Evolutionary conservation across 805 yeast species (phyloP).

Genomic region (Lipomyces anomalus): DNA sequence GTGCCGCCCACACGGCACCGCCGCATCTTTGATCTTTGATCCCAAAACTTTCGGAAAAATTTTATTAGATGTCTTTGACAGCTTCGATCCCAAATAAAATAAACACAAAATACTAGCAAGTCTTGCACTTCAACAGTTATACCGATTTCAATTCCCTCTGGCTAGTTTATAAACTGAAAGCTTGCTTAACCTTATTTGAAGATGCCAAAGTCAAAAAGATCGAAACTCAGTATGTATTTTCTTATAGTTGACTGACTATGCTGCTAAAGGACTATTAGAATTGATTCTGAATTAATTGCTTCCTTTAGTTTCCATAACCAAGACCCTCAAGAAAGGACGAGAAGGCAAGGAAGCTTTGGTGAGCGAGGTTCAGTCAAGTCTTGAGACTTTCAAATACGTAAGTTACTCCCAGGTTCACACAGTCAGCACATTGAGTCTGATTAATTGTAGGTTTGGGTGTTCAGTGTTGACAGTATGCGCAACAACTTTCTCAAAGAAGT

Average conservation of each 20-base stretch:
- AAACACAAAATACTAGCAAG: background rate
- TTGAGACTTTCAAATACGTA: constrained; percentile 67
- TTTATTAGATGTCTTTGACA: background rate
- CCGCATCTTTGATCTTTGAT: too few species aligned
- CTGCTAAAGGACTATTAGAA: background rate
- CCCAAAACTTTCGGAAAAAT: background rate
- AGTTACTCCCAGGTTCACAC: background rate
- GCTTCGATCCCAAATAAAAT: too few species aligned
- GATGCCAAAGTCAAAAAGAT: constrained; percentile 97
- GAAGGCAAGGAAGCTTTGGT: constrained; percentile 88
- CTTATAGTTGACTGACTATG: too few species aligned
- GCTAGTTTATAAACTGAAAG: background rate
- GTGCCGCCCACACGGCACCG: too few species aligned
- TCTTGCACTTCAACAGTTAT: background rate
- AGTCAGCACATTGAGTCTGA: background rate
- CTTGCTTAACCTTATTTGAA: constrained; percentile 19
- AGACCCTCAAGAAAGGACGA: constrained; percentile 91
- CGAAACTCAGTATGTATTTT: constrained; percentile 55
- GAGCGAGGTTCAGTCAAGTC: constrained; percentile 77
- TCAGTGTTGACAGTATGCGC: constrained; percentile 85
- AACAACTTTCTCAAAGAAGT: constrained; percentile 93
- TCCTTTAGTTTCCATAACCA: constrained; percentile 70
- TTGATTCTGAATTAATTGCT: background rate
- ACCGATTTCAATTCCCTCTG: background rate
- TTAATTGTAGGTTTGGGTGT: constrained; percentile 53